Base-by-base conservation (phyloP, 805 yeast genomes). In the Grigorovia humatica region DNA sequence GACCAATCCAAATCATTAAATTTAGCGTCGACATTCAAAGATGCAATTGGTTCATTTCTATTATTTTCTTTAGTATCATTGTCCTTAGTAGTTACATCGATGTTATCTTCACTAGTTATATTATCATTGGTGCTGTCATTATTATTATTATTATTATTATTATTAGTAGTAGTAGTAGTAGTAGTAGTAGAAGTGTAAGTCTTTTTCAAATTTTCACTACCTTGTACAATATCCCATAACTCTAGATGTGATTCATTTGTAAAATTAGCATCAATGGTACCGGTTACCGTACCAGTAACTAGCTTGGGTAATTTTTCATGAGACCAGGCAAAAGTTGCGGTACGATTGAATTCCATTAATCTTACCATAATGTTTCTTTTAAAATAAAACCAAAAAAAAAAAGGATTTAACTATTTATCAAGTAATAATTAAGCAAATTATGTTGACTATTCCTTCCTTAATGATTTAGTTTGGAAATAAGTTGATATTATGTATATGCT, bases 241-340 rank as follows among this genome's bases (percentile, higher is more conserved):
- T 88, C 90, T 52, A 93, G 71, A n/a, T 77, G 69, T 1, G 96
- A 81, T 30, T 82, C 76, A 19, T 93, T 81, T 43, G 90, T 82
- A 68, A 90, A 90, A 64, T 84, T 82, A 44, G 85, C 86, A 65
- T 88, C 96, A 60, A 93, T 85, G 13, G 96, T 95, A 8, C 98
- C 98, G 0, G 98, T 90, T n/a, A 88, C 85, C 0, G 96, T 85
- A 20, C 96, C 99, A 1, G 96, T 80, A 20, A 89, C 97, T 57
- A 93, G 66, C 50, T 79, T 69, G 17, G 97, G 97, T 55, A 81
- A 70, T 50, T 68, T 67, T 58, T 80, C 86, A 57, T 82, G 79
- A 46, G 96, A 87, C 97, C 98, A 91, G 45, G 98, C 95, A 71
- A 93, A 88, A n/a, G 96, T 83, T 49, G 96, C 90, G 13, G 96